Conservation (phyloP, 768 basidiomycete genomes). For the Phylloporus sp. region DNA sequence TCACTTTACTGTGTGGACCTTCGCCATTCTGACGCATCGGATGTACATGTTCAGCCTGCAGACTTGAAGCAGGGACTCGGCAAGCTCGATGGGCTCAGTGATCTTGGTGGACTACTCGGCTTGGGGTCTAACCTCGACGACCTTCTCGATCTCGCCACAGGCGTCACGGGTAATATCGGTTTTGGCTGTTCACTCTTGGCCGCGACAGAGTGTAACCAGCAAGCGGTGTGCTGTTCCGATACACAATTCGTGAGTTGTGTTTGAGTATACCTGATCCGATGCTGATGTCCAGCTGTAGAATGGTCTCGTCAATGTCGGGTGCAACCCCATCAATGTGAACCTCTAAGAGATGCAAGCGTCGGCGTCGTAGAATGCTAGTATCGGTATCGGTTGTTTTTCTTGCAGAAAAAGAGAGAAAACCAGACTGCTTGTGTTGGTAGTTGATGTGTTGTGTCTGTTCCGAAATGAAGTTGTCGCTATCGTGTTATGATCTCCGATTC, state of each 20-base stretch:
- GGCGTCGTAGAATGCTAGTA: neutral
- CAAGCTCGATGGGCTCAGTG: neutral
- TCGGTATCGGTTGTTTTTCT: neutral
- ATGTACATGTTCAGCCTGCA: neutral
- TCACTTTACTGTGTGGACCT: neutral
- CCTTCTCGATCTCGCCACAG: neutral
- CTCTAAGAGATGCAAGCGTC: neutral
- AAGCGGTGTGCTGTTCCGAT: constrained; percentile 10
- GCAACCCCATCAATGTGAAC: constrained; percentile 11
- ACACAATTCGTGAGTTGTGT: neutral
- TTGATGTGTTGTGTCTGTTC: neutral
- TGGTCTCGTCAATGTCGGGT: constrained; percentile 12
- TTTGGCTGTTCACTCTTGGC: neutral
- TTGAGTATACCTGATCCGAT: no score
- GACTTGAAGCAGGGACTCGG: neutral
- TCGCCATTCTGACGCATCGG: neutral
- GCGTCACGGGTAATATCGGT: constrained; percentile 1
- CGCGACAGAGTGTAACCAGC: neutral
- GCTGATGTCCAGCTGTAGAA: neutral
- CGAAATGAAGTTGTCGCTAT: neutral
- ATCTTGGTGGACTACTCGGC: neutral
- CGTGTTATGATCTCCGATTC: neutral
- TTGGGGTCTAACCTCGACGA: neutral
- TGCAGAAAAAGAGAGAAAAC: neutral
- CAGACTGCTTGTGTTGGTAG: neutral